Evolutionary conservation across 495 filamentous ascomycete genomes (phyloP).

Genomic region (Chlorociboria aeruginascens): DNA sequence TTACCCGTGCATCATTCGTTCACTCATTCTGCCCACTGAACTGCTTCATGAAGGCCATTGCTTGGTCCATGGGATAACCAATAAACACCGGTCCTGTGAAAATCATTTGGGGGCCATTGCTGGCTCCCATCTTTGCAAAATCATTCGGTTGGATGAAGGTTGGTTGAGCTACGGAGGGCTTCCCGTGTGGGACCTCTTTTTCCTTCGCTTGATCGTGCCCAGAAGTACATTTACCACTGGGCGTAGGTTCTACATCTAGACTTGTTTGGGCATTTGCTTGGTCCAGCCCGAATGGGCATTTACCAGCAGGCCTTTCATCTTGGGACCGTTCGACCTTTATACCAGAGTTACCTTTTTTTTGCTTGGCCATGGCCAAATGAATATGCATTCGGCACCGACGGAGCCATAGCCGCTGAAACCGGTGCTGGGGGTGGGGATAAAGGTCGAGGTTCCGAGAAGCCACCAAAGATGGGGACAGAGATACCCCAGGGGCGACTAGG

Average conservation of each 20-base stretch:
- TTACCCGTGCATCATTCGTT: neutral
- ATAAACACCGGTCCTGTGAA: constrained; percentile 88
- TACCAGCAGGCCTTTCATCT: constrained; percentile 1
- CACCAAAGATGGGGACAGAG: constrained; percentile 42
- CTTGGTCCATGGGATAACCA: constrained; percentile 72
- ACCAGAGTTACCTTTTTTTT: neutral
- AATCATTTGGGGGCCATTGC: constrained; percentile 44
- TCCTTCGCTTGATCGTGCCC: neutral
- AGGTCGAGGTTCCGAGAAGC: constrained; percentile 21
- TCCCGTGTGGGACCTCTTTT: neutral
- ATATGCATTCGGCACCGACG: constrained; percentile 28
- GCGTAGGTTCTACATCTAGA: neutral
- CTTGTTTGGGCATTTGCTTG: neutral
- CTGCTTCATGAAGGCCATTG: constrained; percentile 55
- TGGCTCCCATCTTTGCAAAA: neutral
- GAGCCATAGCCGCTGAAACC: constrained; percentile 31
- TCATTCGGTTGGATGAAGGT: constrained; percentile 14
- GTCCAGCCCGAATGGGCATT: constrained; percentile 9
- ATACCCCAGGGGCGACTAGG: constrained; percentile 90
- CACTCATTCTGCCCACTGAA: constrained; percentile 15
- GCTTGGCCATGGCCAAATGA: constrained; percentile 35
- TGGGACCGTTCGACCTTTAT: neutral
- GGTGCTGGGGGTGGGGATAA: constrained; percentile 29
- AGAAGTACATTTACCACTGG: constrained; percentile 1
- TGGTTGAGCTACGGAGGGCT: constrained; percentile 6